Base-by-base conservation (phyloP, 148 eudicot genomes). In the Oxyria digyna region DNA sequence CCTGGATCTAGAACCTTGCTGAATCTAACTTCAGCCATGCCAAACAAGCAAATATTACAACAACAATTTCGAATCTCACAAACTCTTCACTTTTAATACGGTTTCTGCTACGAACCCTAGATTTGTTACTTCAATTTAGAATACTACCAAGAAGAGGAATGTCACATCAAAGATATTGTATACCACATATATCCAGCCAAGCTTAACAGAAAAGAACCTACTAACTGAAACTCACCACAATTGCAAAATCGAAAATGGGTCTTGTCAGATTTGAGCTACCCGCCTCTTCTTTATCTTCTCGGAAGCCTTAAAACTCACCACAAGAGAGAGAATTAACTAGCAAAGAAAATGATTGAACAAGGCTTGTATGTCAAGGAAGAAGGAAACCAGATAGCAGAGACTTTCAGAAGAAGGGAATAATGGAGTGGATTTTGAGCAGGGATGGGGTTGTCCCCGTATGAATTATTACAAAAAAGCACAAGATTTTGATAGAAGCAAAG, bases 21-120 rank as follows among this genome's bases (percentile, higher is more conserved):
- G 24, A 81, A 43, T 78, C 84, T 87, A 21, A 87, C 78, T 54
- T 91, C 91, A 65, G 88, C 87, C 97, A 91, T 91, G 6, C 20
- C 65, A 18, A 59, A 59, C 6, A 66, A 66, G 46, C 45, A 31
- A 18, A 31, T 20, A 63, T 4, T 20, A 63, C 17, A 54, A 21
- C 8, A 31, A 52, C 10, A 52, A 10, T 3, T 52, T 52, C 29
- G 59, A 52, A 23, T 52, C 26, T 52, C 57, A 50, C 24, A 2
- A 50, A 20, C 49, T 43, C 49, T 13, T 4, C 49, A 43, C n/a
- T 43, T 14, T 4, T 14, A 17, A 4, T 43, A 43, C 18, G 49
- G 4, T 15, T 21, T 50, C 59, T 26, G 27, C 31, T 23, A 52
- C 21, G 59, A 52, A 57, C 64, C 64, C 64, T 57, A 57, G 64